Base-by-base conservation (phyloP, 2,329 filamentous ascomycete species). In the Paecilomyces sp. region DNA sequence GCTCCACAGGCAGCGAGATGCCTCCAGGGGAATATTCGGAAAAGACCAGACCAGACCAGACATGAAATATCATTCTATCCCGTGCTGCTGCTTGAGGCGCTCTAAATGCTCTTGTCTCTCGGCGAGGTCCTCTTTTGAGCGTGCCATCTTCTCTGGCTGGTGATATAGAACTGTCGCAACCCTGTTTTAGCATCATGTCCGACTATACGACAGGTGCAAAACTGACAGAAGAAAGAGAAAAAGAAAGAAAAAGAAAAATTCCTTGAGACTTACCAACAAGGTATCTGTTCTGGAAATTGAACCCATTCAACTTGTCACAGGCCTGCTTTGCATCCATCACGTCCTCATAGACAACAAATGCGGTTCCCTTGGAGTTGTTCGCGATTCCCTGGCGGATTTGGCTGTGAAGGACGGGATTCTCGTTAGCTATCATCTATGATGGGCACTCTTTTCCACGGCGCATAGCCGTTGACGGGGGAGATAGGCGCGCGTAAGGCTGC, bases 201-300 rank as follows among this genome's bases (percentile, higher is more conserved):
- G 85, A 31, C 15, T n/a, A 2, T 33, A 33, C 11, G 11, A 12
- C 31, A 33, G 31, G 5, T 33, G 31, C 22, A 11, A 33, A 11
- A 33, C 31, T 28, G 25, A 22, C 22, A 22, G 22, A 31, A 31
- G 30, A 31, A 6, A 31, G 30, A 31, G 9, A 31, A 31, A 31
- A 31, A 31, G 25, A 28, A 6, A 6, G 6, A 28, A 4, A 28
- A 33, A 33, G 9, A 12, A 33, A 8, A 33, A 33, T 11, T 33
- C 31, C 31, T 11, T 8, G 8, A 33, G 41, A 86, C 91, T 63
- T 85, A 95, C 91, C 92, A 73, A 99, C 94, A 70, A 99, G 90
- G 80, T 99, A 99, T 76, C 94, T 90, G 81, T 93, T 96, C 83
- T 99, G 94, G 79, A 99, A 99, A 83, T 99, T 99, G 87, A 96